Conservation (phyloP, 2,329 filamentous ascomycete genomes). For the Periglandula ipomoeae region DNA sequence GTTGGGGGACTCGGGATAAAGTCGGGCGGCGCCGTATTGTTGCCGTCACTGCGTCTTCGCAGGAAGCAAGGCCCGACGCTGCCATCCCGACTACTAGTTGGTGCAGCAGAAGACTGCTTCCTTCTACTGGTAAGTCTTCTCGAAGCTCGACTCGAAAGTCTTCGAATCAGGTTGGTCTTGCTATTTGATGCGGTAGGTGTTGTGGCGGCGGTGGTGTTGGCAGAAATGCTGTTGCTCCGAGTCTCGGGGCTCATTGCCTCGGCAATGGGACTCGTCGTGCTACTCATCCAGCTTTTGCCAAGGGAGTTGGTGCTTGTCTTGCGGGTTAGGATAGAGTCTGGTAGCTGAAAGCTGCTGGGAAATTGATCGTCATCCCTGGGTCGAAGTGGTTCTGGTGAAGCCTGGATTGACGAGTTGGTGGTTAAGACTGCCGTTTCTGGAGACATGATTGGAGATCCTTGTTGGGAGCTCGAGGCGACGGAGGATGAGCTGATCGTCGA, state of each 20-base stretch:
- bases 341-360: constrained; percentile 54
- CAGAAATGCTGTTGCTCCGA: constrained; percentile 12
- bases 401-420: constrained; percentile 54
- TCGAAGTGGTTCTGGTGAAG: constrained; percentile 55
- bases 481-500: constrained; percentile 50
- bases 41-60: constrained; percentile 82
- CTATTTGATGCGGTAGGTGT: constrained; percentile 5
- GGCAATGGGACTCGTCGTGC: constrained; percentile 49
- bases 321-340: constrained; percentile 58
- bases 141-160: constrained; percentile 72
- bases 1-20: constrained; percentile 26
- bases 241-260: constrained; percentile 24
- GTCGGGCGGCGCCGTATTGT: constrained; percentile 54
- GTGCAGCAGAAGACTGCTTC: constrained; percentile 67
- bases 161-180: constrained; percentile 59
- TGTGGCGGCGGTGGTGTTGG: neutral
- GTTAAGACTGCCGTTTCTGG: constrained; percentile 43
- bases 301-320: constrained; percentile 55
- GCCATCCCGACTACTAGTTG: constrained; percentile 71
- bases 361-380: constrained; percentile 45
- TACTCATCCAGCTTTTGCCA: constrained; percentile 47
- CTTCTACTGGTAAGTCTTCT: constrained; percentile 57
- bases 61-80: constrained; percentile 86
- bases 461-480: constrained; percentile 43
- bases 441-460: constrained; percentile 49